Percentiles rank a stretch among this genome's conserved stretches.
Evolutionary conservation across 805 yeast species (phyloP).

Genomic region (Wickerhamiella australiensis): DNA sequence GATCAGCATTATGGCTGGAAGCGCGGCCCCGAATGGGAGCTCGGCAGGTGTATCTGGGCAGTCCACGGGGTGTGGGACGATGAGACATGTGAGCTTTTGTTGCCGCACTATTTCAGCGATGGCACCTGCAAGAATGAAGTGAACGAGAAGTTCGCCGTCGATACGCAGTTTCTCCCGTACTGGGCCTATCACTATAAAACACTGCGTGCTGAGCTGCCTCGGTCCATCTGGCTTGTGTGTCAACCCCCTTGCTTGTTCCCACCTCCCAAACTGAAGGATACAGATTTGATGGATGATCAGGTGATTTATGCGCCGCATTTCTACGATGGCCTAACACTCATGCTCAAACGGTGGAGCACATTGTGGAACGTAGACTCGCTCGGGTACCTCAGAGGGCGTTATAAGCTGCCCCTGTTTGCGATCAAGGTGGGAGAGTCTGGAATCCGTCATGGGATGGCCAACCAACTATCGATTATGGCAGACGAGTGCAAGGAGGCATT

Average conservation of each 20-base stretch:
- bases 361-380: constrained; percentile 72
- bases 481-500: constrained; percentile 45
- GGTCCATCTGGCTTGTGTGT: constrained; percentile 44
- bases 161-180: constrained; percentile 48
- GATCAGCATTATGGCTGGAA: constrained; percentile 61
- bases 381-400: constrained; percentile 67
- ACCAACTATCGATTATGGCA: constrained; percentile 53
- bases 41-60: constrained; percentile 70
- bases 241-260: constrained; percentile 73
- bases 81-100: constrained; percentile 25
- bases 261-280: constrained; percentile 55
- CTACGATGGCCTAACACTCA: constrained; percentile 83
- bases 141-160: constrained; percentile 46
- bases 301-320: constrained; percentile 75
- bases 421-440: constrained; percentile 52
- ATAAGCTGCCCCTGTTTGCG: constrained; percentile 63
- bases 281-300: constrained; percentile 43
- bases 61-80: constrained; percentile 60
- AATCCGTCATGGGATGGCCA: constrained; percentile 56
- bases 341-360: constrained; percentile 79
- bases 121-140: constrained; percentile 25
- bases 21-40: constrained; percentile 49
- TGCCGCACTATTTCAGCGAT: constrained; percentile 40
- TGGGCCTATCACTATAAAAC: constrained; percentile 38
- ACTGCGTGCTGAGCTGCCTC: constrained; percentile 35